Conservation (phyloP, 257 asterid species). For the Eucommia ulmoides region DNA sequence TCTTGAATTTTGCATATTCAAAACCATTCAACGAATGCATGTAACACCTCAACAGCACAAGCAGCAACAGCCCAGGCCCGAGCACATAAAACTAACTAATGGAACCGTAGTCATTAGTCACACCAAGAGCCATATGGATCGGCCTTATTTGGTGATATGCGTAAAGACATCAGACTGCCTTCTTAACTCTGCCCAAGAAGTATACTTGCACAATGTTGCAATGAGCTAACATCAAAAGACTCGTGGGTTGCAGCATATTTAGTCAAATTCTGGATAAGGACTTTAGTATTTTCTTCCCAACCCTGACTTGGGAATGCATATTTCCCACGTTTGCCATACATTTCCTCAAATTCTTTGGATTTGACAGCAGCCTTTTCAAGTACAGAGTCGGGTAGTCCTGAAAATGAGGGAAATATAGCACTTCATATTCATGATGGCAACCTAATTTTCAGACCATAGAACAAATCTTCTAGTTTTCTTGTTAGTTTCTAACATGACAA, state of each 20-base stretch:
- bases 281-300: constrained; percentile 34
- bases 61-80: too few species aligned
- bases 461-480: not conserved
- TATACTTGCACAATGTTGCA: constrained; percentile 47
- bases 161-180: too few species aligned
- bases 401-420: too few species aligned
- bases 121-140: too few species aligned
- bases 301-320: constrained; percentile 4
- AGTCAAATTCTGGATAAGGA: constrained; percentile 26
- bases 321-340: constrained; percentile 31
- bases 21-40: too few species aligned
- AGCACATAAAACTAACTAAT: too few species aligned
- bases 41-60: too few species aligned
- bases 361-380: constrained; percentile 61
- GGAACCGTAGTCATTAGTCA: too few species aligned
- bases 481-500: not conserved
- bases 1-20: too few species aligned
- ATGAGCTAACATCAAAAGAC: constrained; percentile 9
- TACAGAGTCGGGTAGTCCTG: constrained; percentile 83
- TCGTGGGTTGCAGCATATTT: constrained; percentile 15
- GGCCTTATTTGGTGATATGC: too few species aligned
- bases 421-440: not conserved
- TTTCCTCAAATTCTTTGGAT: constrained; percentile 64
- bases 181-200: constrained; percentile 36
- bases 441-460: not conserved